Base-by-base conservation (phyloP, 169 alveolate species). In the Eimeria falciformis region DNA sequence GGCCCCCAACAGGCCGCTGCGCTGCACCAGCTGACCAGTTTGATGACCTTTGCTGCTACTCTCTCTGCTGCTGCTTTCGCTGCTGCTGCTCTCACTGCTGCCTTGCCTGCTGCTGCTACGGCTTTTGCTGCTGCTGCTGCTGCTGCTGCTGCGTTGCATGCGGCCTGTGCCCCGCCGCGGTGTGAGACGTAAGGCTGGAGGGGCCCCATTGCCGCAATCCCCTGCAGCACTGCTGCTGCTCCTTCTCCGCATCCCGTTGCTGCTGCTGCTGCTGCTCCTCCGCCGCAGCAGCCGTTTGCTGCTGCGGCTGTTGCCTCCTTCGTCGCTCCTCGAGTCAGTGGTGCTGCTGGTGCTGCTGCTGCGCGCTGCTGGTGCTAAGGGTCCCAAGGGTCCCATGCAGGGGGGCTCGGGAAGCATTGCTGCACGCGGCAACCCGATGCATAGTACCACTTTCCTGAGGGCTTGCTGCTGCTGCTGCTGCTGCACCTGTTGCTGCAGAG, bases 281-380 rank as follows among this genome's bases (percentile, higher is more conserved):
- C n/a, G n/a, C n/a, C n/a, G n/a, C n/a, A n/a, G n/a, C 40, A 68
- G 53, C 27, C 79, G 27, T 4, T 4, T 29, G 53, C 9, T 68
- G 79, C n/a, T 29, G 53, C 53, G 7, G 79, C 79, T n/a, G n/a
- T n/a, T n/a, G n/a, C n/a, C n/a, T n/a, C n/a, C 21, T 68, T 18
- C 58, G 14, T 50, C 58, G 58, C 58, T 50, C 21, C 58, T 7
- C 58, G 58, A 7, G 7, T 50, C 58, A 14, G 79, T 68, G 79
- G 53, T 68, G 79, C 79, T 68, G 79, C 79, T 68, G 79, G 53
- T 68, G 79, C 53, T 68, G 79, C 79, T 68, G 79, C 79, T 25
- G 53, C 25, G 23, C 3, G 53, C 53, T 68, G 79, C 82, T 71
- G 82, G 40, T 33, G 43, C 43, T 3, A 40, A 47, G 21, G 17